Evolutionary conservation across 371 early-diverging fungal genomes (phyloP), one percentile per base, ranked within the genome.

Genomic region (Amoeboaphelidium occidentale): DNA sequence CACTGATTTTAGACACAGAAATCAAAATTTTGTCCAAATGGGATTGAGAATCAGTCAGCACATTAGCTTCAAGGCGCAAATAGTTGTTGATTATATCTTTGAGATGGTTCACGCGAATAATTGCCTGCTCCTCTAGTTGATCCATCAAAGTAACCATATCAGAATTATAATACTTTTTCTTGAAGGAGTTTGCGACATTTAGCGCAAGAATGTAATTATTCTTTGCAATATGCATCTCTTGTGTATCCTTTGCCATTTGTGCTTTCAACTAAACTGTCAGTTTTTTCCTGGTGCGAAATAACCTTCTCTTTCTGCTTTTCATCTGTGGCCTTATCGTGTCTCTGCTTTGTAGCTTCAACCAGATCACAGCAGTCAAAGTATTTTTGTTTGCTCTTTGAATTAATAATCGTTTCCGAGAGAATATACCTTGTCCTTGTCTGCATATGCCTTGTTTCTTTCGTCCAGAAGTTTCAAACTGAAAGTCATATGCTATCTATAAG

Each of bases 171-270:
- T 74, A 74, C 49, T 75, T 73, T 42, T 58, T 54, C 41, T 69
- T 62, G 46, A 68, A 69, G 13, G 71, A 68, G 53, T 78, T 78
- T 12, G 74, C 63, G 2, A 69, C 70, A n/a, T 58, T 58, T 42
- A 79, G 51, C 0, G 74, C 54, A 22, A 79, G 55, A 27, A 79
- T 53, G 48, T 79, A 79, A 3, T 69, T 45, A 47, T 79, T 79
- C 77, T 84, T 85, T 58, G 68, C 68, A 57, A 80, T 82, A 54
- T 81, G 72, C 63, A 80, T 69, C 32, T 85, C 79, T 6, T 78
- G 47, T 24, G 74, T 65, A 49, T 76, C 78, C 47, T 76, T 69
- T 39, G 75, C 72, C 55, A 72, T 63, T 25, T 65, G 63, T 49
- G 60, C 59, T 56, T 69, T 66, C n/a, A n/a, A n/a, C n/a, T n/a